Evolutionary conservation across 2,329 filamentous ascomycete genomes (phyloP), one percentile per base, ranked within the genome.

Genomic region (Diaporthe capsici): DNA sequence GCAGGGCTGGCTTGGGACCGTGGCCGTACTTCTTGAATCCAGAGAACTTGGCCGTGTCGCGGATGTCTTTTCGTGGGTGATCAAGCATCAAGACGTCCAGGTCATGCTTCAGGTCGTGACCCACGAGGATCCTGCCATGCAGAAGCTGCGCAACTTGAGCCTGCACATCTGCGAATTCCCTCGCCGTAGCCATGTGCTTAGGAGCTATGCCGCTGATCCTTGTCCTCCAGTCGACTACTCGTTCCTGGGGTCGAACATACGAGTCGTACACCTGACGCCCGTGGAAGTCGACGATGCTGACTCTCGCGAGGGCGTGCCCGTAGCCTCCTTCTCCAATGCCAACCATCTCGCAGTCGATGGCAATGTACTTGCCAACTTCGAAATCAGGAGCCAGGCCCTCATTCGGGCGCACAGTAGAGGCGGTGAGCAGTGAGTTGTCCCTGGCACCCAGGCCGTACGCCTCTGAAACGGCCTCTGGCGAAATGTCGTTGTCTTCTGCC

Each of bases 261-360:
- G 94, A 96, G 86, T 99, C 97, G 88, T 98, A 98, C 61, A 99
- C 87, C 83, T 98, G 95, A 39, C 94, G 91, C 25, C 96, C 96
- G 82, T 98, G 95, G 84, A 96, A 99, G 84, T 98, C 98, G 79
- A 98, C 96, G 22, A 98, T 87, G 81, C 94, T 98, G 73, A 96
- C 95, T 63, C 97, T 91, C 1, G 97, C 97, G 60, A 99, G 90
- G 0, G 92, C 92, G 49, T 95, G 95, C 81, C 92, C 90, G 78
- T 93, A 88, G 31, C 91, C 90, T 70, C 91, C 91, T 1, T 91
- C 90, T 0, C 94, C 94, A 17, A 97, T 91, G 65, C 96, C 97
- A 37, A 99, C 97, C 97, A 99, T 99, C 86, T 99, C 97, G 84
- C 97, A 99, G 86, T 99, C 97, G 63, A 99, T 91, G 28, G 94